Evolutionary conservation across 768 basidiomycete species (phyloP), one percentile per base, ranked within the genome.

Genomic region (Lactarius sp.): DNA sequence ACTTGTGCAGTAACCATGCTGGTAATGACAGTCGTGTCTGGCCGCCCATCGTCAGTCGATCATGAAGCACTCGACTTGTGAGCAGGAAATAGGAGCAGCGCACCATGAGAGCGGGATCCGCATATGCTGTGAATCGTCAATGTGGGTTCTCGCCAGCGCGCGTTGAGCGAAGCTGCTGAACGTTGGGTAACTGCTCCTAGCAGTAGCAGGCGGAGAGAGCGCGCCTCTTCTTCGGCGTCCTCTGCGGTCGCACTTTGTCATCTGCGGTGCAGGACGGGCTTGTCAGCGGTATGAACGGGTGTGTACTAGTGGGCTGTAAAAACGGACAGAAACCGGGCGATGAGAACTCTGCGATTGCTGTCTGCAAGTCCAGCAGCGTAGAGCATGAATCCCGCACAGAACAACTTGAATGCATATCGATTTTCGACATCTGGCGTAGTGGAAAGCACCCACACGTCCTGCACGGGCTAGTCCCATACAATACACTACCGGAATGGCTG

Each of bases 11-110:
- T 84, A 33, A 96, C 92, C 92, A 81, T 1, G 86, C 84, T 0
- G 96, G 94, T 50, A 98, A 98, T 98, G 63, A 98, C 85, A 1
- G 96, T 96, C 4, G 88, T 78, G 71, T 92, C 91, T 92, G 55
- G 7, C 12, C 49, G 16, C 27, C 27, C 41, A 8, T 39, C 18
- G 46, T 16, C 16, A 20, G 18, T 37, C 6, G 34, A 34, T 13
- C 14, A 18, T 27, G 13, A 22, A 34, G 22, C 52, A 46, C 4
- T 33, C 42, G 14, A 46, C 4, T 33, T 37, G 14, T 20, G 44
- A 3, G 34, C 42, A 12, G 39, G 42, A 14, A 42, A 50, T 39
- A 50, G 9, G 53, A 64, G 20, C 9, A 31, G 75, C 83, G 61
- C 66, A 92, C 91, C 90, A 62, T 83, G 83, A 0, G 90, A 87